Conservation (phyloP, 164 flowering plant species). For the Magnolia sinica region DNA sequence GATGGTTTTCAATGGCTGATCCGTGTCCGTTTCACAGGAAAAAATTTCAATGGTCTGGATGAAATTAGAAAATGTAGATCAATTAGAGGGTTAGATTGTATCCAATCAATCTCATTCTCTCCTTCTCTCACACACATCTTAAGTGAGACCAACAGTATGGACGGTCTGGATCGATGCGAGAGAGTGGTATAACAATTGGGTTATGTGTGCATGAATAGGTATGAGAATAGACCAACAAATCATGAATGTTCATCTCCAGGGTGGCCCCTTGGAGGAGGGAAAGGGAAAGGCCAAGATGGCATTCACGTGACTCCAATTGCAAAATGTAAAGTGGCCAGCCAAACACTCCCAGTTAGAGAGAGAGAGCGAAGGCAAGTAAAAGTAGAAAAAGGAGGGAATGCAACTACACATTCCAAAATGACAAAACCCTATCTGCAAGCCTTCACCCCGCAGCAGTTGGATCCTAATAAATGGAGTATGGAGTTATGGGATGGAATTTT, state of each 20-base stretch:
- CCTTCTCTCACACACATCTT: too few relatives aligned
- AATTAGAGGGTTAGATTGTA: too few relatives aligned
- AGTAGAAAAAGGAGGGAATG: slow-evolving; percentile 28
- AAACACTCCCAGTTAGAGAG: slow-evolving; percentile 21
- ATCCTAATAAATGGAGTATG: slow-evolving; percentile 7
- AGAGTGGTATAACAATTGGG: not conserved
- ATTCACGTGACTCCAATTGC: slow-evolving; percentile 47
- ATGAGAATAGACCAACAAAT: not conserved
- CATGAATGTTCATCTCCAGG: not conserved
- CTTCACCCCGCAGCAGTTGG: slow-evolving; percentile 8
- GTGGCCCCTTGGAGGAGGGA: slow-evolving; percentile 1
- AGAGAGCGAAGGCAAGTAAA: slow-evolving; percentile 20
- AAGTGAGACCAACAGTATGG: not conserved
- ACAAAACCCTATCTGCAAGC: slow-evolving; percentile 49
- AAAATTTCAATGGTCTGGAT: too few relatives aligned
- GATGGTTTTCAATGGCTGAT: too few relatives aligned
- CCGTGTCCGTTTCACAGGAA: too few relatives aligned
- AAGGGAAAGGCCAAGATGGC: slow-evolving; percentile 16
- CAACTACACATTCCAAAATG: slow-evolving; percentile 36
- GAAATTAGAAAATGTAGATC: too few relatives aligned
- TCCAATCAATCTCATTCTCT: too few relatives aligned
- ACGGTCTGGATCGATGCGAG: not conserved
- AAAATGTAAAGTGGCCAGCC: not conserved
- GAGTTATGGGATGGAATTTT: slow-evolving; percentile 18
- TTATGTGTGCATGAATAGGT: not conserved